Conservation (phyloP, 2,329 filamentous ascomycete genomes). For the Aspergillus sp. region DNA sequence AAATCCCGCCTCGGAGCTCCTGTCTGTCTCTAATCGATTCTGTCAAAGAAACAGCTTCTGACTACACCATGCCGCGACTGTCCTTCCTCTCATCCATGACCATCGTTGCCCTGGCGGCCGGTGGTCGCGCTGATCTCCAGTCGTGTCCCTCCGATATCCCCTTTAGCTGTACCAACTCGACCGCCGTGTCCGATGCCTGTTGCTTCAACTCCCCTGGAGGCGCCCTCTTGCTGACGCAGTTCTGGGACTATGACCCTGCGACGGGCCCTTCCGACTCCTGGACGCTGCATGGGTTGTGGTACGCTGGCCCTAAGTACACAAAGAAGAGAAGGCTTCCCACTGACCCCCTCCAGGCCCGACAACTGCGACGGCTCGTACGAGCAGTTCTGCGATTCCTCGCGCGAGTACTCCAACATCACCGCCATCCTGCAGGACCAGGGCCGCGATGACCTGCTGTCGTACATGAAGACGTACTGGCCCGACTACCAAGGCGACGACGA, state of each 20-base stretch:
- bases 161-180: conserved; percentile 57
- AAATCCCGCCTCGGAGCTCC: neutral
- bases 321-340: no score
- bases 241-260: conserved; percentile 58
- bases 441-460: conserved; percentile 50
- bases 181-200: conserved; percentile 50
- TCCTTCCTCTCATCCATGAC: conserved; percentile 17
- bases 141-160: conserved; percentile 37
- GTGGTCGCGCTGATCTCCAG: conserved; percentile 24
- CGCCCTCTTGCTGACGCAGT: conserved; percentile 57
- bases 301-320: no score
- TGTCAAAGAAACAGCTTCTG: neutral
- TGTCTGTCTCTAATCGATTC: no score
- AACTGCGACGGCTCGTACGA: conserved; percentile 60
- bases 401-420: conserved; percentile 58
- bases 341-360: conserved; percentile 39
- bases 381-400: conserved; percentile 53
- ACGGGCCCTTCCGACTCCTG: conserved; percentile 56
- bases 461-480: conserved; percentile 63
- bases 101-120: conserved; percentile 21
- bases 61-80: conserved; percentile 1
- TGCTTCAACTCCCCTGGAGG: conserved; percentile 61
- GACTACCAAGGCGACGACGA: conserved; percentile 55
- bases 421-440: conserved; percentile 53
- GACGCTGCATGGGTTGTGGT: conserved; percentile 60